phyloP scores from a whole-genome alignment of 805 yeast genomes.

The Babjeviella inositovora region DNA sequence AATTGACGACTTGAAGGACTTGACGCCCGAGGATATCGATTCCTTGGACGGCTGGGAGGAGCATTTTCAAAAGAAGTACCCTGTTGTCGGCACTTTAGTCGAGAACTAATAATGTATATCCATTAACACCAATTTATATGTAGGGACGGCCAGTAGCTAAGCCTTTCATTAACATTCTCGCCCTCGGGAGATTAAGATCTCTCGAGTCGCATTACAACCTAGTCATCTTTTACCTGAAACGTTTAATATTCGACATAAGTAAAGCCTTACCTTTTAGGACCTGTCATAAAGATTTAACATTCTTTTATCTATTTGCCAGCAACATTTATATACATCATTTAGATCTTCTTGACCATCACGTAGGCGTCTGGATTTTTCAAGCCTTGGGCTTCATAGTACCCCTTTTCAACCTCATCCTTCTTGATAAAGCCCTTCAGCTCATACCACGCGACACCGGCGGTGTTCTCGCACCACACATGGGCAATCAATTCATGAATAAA shows the following conservation, averaged over 20 bases:
- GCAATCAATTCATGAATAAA: conserved; percentile 34
- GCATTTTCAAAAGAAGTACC: conserved; percentile 71
- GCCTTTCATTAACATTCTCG: too few relatives aligned
- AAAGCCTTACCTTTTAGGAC: too few relatives aligned
- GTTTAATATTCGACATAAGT: too few relatives aligned
- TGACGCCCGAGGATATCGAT: conserved; percentile 41
- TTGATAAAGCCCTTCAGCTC: conserved; percentile 26
- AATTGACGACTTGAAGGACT: conserved; percentile 53
- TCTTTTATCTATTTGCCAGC: too few relatives aligned
- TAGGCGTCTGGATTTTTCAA: conserved; percentile 32
- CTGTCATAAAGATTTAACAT: too few relatives aligned
- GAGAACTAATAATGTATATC: too few relatives aligned
- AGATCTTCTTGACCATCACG: conserved; percentile 14
- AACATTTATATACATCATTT: too few relatives aligned
- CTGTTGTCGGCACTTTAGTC: conserved; percentile 59
- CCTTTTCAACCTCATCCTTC: conserved; percentile 15
- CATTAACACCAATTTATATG: too few relatives aligned
- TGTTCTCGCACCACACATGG: conserved; percentile 33
- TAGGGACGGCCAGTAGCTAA: too few relatives aligned
- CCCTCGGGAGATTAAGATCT: too few relatives aligned
- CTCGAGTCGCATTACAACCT: too few relatives aligned
- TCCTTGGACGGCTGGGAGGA: conserved; percentile 75
- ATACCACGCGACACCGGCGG: conserved; percentile 32
- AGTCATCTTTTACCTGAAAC: too few relatives aligned
- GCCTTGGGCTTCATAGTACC: conserved; percentile 29